A percentile compares a stretch with the other conserved stretches of the same genome.
Evolutionary conservation across 1,284 basidiomycete genomes (phyloP).

Genomic region (Retiboletus flavoniger): DNA sequence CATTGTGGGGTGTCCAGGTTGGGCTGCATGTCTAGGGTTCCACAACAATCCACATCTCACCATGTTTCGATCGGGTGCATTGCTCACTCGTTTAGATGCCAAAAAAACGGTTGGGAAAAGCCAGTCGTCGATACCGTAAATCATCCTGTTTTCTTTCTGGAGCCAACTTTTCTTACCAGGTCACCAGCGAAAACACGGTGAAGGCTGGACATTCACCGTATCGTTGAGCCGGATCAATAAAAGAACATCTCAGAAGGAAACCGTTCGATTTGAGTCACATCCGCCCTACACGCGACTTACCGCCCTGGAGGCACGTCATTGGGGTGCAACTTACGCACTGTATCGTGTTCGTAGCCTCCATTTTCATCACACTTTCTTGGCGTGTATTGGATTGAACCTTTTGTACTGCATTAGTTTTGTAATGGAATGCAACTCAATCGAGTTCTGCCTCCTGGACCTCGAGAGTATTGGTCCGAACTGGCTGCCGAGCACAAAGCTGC

Average conservation of each 20-base stretch:
- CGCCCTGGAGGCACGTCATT: slow-evolving; percentile 78
- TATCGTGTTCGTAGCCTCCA: slow-evolving; percentile 65
- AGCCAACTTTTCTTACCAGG: slow-evolving; percentile 6
- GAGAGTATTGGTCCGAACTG: slow-evolving; percentile 82
- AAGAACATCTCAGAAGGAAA: slow-evolving; percentile 68
- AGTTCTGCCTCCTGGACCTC: slow-evolving; percentile 76
- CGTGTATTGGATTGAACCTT: slow-evolving; percentile 10
- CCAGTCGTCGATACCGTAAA: slow-evolving; percentile 71
- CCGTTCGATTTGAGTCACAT: slow-evolving; percentile 71
- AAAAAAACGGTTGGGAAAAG: slow-evolving; percentile 84
- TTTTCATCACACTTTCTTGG: background rate
- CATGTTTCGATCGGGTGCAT: background rate
- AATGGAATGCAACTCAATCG: slow-evolving; percentile 77
- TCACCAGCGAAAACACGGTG: slow-evolving; percentile 43
- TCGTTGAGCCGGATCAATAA: slow-evolving; percentile 64
- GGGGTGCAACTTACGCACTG: slow-evolving; percentile 84
- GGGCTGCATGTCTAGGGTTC: background rate
- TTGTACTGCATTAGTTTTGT: slow-evolving; percentile 56
- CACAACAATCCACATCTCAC: background rate
- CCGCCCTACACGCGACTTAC: slow-evolving; percentile 62
- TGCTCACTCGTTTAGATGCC: slow-evolving; percentile 54
- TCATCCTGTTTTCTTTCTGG: background rate
- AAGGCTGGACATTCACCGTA: slow-evolving; percentile 63
- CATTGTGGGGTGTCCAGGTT: background rate
- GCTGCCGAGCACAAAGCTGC: slow-evolving; percentile 67